Evolutionary conservation across 805 yeast genomes (phyloP).

Genomic region (Debaryomyces hansenii): DNA sequence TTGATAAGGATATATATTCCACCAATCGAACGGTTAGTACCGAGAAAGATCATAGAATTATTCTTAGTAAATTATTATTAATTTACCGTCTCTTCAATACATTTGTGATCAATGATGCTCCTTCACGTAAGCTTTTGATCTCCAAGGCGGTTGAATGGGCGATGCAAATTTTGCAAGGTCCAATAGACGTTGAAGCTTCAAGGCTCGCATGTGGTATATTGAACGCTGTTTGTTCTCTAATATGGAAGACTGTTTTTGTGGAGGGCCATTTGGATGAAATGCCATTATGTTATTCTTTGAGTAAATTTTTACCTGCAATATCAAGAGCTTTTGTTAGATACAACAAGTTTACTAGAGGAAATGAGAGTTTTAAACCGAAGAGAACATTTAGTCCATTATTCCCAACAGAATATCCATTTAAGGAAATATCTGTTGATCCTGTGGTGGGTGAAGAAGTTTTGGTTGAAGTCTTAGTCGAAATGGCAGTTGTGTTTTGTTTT

Average conservation of each 20-base stretch:
- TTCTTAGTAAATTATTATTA: constrained; percentile 59
- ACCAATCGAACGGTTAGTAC: constrained; percentile 13
- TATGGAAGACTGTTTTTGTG: constrained; percentile 30
- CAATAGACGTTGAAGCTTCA: constrained; percentile 55
- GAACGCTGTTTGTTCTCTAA: constrained; percentile 46
- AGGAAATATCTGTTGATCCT: constrained; percentile 68
- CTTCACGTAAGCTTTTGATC: constrained; percentile 39
- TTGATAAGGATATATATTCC: constrained; percentile 30
- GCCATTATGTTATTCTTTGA: constrained; percentile 45
- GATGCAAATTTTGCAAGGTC: constrained; percentile 54
- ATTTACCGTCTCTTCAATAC: constrained; percentile 54
- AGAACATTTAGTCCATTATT: constrained; percentile 68
- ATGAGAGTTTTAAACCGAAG: constrained; percentile 53
- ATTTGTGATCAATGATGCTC: constrained; percentile 26
- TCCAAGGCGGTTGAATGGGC: constrained; percentile 54
- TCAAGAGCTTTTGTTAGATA: constrained; percentile 51
- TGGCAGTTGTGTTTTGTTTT: constrained; percentile 59
- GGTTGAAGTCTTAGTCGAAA: constrained; percentile 72
- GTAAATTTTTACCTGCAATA: constrained; percentile 56
- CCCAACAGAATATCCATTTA: constrained; percentile 67
- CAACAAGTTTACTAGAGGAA: constrained; percentile 48
- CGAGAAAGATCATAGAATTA: constrained; percentile 53
- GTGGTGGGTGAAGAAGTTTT: constrained; percentile 65
- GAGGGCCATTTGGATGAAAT: constrained; percentile 30
- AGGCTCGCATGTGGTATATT: constrained; percentile 64